Evolutionary conservation across 2,329 filamentous ascomycete genomes (phyloP).

Genomic region (Monosporascus sp.): DNA sequence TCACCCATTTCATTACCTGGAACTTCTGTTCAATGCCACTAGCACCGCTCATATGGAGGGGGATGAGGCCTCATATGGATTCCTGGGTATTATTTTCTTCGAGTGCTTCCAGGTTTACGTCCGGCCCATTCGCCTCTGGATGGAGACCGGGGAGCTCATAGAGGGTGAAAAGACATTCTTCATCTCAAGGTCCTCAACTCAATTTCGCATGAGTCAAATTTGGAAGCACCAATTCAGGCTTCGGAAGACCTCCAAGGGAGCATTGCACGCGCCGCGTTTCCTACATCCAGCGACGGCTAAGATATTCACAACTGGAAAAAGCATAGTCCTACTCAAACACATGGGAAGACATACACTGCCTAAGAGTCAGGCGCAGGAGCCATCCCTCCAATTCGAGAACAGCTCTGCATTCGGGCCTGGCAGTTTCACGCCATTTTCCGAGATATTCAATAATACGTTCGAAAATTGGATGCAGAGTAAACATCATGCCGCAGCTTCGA

Average conservation of each 20-base stretch:
- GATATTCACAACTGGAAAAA: conserved; percentile 87
- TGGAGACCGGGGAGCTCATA: conserved; percentile 70
- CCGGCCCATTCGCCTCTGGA: conserved; percentile 76
- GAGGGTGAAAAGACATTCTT: conserved; percentile 70
- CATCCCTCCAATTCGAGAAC: conserved; percentile 50
- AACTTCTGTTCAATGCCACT: conserved; percentile 69
- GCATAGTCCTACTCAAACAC: conserved; percentile 74
- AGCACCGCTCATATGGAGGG: conserved; percentile 67
- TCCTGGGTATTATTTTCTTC: conserved; percentile 67
- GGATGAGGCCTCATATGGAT: conserved; percentile 55
- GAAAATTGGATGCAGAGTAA: conserved; percentile 72
- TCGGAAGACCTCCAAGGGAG: conserved; percentile 53
- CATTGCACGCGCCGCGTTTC: conserved; percentile 68
- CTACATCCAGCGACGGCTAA: conserved; percentile 63
- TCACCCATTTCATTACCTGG: conserved; percentile 68
- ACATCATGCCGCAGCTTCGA: conserved; percentile 63
- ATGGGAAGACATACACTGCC: conserved; percentile 50
- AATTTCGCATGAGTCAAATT: conserved; percentile 57
- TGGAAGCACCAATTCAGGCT: conserved; percentile 76
- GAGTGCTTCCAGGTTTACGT: conserved; percentile 80
- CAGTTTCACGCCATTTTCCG: conserved; percentile 63
- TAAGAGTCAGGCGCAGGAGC: conserved; percentile 32
- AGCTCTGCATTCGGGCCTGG: conserved; percentile 43
- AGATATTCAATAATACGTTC: conserved; percentile 68
- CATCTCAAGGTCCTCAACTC: conserved; percentile 53